These are phyloP conservation scores for Davidsoniella australis DNA, from an alignment of 2,329 filamentous ascomycete genomes.

Conservation along the genomic window DNA sequence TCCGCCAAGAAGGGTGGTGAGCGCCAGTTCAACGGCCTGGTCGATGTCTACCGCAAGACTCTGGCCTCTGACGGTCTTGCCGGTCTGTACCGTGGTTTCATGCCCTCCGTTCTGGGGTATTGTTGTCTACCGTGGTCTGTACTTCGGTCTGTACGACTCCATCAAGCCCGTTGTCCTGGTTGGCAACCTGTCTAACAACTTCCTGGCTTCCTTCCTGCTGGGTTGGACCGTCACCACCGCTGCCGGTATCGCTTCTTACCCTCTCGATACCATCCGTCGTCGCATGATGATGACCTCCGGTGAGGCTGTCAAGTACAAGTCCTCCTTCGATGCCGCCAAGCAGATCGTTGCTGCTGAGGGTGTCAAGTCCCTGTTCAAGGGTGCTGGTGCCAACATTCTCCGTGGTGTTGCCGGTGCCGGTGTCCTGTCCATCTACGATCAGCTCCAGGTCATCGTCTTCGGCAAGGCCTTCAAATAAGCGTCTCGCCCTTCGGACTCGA, in stretches of 20 bases:
- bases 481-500: constrained; percentile 21
- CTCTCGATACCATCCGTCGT: constrained; percentile 99
- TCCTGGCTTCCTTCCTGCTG: constrained; percentile 97
- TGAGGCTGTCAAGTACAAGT: constrained; percentile 99
- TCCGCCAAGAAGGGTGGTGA: constrained; percentile 91
- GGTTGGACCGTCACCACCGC: constrained; percentile 98
- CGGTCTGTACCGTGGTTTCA: constrained; percentile 99
- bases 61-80: constrained; percentile 95
- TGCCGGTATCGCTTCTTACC: constrained; percentile 99
- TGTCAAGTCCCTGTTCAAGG: constrained; percentile 99
- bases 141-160: constrained; percentile 99
- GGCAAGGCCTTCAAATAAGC: constrained; percentile 92
- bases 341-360: constrained; percentile 98
- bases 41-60: constrained; percentile 99
- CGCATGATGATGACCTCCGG: constrained; percentile 99
- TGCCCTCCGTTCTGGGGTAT: constrained; percentile 98
- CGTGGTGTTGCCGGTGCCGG: constrained; percentile 99
- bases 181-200: constrained; percentile 88
- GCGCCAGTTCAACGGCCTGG: constrained; percentile 98
- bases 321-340: constrained; percentile 81
- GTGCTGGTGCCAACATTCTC: constrained; percentile 99
- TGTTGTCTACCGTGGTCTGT: constrained; percentile 99
- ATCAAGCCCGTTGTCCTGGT: constrained; percentile 97
- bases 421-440: constrained; percentile 99
- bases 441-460: constrained; percentile 98